Percentiles rank a stretch among this genome's conserved stretches.
Evolutionary conservation across 768 basidiomycete genomes (phyloP).

Genomic region (Kwoniella shandongensis): DNA sequence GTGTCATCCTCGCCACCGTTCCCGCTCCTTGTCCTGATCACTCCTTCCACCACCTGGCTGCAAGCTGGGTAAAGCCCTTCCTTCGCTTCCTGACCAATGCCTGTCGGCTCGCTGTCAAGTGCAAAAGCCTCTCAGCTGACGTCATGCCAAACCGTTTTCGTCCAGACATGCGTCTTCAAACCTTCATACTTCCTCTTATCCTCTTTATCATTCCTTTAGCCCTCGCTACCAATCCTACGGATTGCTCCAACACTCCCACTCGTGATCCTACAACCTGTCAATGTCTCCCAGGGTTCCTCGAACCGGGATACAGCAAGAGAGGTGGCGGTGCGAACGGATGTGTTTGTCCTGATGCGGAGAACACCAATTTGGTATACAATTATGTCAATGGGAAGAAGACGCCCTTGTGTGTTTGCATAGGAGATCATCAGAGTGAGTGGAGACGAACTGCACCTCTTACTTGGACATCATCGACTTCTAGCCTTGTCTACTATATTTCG

Average conservation of each 20-base stretch:
- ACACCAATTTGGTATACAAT: not conserved
- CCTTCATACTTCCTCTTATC: not conserved
- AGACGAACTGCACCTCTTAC: not conserved
- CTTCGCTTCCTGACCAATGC: no score
- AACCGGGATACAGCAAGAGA: not conserved
- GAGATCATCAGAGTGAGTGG: conserved; percentile 9
- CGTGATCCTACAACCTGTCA: not conserved
- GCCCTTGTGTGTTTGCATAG: conserved; percentile 2
- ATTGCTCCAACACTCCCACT: not conserved
- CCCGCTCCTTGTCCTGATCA: no score
- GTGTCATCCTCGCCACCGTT: no score
- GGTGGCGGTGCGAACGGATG: no score
- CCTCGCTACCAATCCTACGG: no score
- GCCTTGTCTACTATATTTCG: no score
- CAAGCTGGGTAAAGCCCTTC: no score
- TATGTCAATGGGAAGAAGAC: not conserved
- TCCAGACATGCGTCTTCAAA: not conserved
- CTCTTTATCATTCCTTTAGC: not conserved
- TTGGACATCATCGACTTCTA: not conserved
- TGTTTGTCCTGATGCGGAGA: not conserved
- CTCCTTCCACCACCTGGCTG: no score
- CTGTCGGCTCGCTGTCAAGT: no score
- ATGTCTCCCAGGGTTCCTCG: not conserved
- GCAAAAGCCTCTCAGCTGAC: no score
- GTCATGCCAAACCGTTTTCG: no score